Evolutionary conservation across 139 green algal genomes (phyloP).

Genomic region (Chlamydomonas schloesseri): DNA sequence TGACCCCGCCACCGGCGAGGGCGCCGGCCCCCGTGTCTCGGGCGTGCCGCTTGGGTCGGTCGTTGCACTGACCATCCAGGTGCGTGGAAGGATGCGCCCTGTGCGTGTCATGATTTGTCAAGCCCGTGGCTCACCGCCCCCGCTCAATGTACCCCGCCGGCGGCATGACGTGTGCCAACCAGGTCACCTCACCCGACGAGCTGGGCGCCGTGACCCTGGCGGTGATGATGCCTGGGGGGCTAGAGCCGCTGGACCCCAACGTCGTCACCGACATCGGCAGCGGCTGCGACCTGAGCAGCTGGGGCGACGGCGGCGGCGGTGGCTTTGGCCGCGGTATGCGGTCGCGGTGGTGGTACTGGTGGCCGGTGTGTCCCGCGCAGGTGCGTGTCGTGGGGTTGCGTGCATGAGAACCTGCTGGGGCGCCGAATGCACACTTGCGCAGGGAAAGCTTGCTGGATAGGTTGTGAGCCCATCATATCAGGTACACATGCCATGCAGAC

Average conservation of each 20-base stretch:
- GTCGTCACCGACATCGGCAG: background rate
- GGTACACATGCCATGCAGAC: too few relatives aligned
- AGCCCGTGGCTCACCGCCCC: too few relatives aligned
- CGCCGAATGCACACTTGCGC: too few relatives aligned
- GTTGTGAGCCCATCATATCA: too few relatives aligned
- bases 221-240: slow-evolving; percentile 67
- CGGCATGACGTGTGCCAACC: too few relatives aligned
- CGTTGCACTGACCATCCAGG: slow-evolving; percentile 47
- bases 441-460: too few relatives aligned
- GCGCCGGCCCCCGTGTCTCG: slow-evolving; percentile 46
- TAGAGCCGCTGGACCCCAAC: slow-evolving; percentile 78
- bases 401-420: too few relatives aligned
- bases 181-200: slow-evolving; percentile 75
- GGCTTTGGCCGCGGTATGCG: background rate
- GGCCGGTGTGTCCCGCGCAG: slow-evolving; percentile 40
- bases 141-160: too few relatives aligned
- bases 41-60: slow-evolving; percentile 53
- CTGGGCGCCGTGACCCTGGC: slow-evolving; percentile 61
- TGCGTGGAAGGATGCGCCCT: background rate
- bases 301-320: background rate
- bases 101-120: background rate
- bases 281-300: background rate
- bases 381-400: background rate
- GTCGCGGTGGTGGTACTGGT: slow-evolving; percentile 39
- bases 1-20: slow-evolving; percentile 31